A percentile compares a stretch with the other conserved stretches of the same genome.
Conservation (phyloP, 2,329 filamentous ascomycete species). For the Colletotrichum sp. region DNA sequence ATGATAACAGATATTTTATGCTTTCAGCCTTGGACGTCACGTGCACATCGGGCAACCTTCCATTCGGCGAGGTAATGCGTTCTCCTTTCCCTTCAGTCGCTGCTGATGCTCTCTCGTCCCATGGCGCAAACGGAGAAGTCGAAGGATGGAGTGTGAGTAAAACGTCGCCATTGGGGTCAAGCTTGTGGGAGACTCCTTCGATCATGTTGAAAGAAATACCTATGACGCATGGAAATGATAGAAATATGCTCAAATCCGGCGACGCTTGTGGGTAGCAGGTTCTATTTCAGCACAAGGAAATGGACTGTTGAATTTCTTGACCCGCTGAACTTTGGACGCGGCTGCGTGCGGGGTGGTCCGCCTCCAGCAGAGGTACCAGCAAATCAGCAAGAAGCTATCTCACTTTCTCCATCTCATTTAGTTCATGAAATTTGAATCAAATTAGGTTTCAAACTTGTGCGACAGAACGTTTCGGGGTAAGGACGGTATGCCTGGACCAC, state of each 20-base stretch:
- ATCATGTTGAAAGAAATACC: background rate
- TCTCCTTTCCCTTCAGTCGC: background rate
- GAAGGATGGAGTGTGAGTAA: background rate
- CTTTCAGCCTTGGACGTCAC: background rate
- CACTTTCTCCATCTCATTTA: background rate
- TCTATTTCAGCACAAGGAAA: background rate
- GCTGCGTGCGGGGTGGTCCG: background rate
- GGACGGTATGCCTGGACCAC: background rate
- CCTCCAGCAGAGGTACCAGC: background rate
- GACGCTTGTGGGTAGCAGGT: background rate
- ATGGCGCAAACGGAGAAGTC: background rate
- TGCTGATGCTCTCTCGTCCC: background rate
- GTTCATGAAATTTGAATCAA: background rate
- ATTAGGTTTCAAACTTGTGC: background rate
- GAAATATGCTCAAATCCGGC: background rate
- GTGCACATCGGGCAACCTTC: background rate
- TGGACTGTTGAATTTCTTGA: background rate
- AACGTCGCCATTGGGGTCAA: background rate
- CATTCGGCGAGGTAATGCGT: background rate
- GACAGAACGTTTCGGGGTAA: background rate
- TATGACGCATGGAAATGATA: background rate
- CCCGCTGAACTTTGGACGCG: background rate
- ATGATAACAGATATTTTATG: background rate
- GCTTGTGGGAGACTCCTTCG: background rate
- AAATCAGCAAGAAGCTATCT: background rate